phyloP scores from a whole-genome alignment of 345 rosid species.

The Eutrema japonicum region DNA sequence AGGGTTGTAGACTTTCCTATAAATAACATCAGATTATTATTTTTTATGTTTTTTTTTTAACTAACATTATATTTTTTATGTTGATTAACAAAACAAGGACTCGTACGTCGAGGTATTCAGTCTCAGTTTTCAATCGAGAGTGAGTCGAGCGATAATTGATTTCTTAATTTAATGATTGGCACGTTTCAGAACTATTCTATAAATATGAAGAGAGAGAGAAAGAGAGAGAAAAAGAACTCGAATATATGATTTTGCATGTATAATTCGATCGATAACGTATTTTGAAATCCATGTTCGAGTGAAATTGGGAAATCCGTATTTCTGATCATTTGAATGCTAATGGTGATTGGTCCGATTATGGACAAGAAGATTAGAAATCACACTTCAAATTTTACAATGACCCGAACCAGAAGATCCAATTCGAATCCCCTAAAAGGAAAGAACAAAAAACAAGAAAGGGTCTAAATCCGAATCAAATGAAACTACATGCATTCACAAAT shows the following conservation, averaged over 20 bases:
- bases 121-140: conserved; percentile 2
- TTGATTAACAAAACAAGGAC: not conserved
- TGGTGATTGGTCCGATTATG: not conserved
- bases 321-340: not conserved
- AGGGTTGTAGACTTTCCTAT: not conserved
- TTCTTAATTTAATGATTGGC: not conserved
- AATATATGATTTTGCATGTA: conserved; percentile 21
- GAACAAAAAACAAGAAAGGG: not conserved
- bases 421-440: not conserved
- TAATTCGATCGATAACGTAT: conserved; percentile 14
- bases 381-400: conserved; percentile 10
- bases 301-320: not conserved
- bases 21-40: too few species aligned
- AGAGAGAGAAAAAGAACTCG: not conserved
- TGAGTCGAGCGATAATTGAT: conserved; percentile 18
- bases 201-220: not conserved
- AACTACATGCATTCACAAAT: conserved; percentile 30
- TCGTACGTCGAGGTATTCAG: not conserved
- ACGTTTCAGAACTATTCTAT: conserved; percentile 13
- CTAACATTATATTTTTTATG: too few species aligned
- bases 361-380: not conserved
- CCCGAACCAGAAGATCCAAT: not conserved
- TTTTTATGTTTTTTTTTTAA: too few species aligned
- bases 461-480: not conserved
- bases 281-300: not conserved